Base-by-base conservation (phyloP, 805 yeast genomes). In the Limtongia smithiae region DNA sequence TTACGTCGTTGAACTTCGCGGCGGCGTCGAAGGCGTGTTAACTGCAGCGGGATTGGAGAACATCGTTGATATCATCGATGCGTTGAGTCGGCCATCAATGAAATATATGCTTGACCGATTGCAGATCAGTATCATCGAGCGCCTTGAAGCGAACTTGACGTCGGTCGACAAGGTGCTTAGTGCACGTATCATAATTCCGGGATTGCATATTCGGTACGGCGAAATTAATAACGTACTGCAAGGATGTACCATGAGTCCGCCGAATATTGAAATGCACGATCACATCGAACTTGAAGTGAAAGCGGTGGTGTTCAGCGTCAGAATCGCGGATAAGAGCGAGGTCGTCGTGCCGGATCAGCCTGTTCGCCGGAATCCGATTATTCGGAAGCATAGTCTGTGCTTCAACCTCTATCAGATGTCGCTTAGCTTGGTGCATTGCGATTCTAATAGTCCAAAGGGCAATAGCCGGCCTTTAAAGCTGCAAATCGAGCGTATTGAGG, bases 21-120 rank as follows among this genome's bases (percentile, higher is more conserved):
- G 79, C 1, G 68, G 73, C 0, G 58, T 83, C 0, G 71, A 74
- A 11, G 72, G 74, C 0, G 69, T 70, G 28, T 55, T 77, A 0
- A 71, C 81, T 2, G 81, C 87, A 0, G 54, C 60, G 0, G 67
- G 78, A 0, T 18, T 80, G 0, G 62, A 64, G 3, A 61, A 73
- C 1, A 25, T 79, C 0, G 66, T 74, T 0, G 67, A 65, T 0
- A 58, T 80, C 30, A 40, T 68, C 1, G 65, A 65, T 3, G 64
- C 66, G 1, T 57, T 68, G 12, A 68, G 58, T 20, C 18, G 47
- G 18, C 57, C 57, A 27, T 52, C 49, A 42, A 62, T 80, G 30
- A 74, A 73, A 8, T 70, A 73, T 11, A 70, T 80, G 4, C 68
- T 89, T 58, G 96, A 90, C 63, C 63, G 64, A 15, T 66, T 88